A percentile compares a stretch with the other conserved stretches of the same genome.
Evolutionary conservation across 148 eudicot species (phyloP).

Genomic region (Amaranthus cruentus): DNA sequence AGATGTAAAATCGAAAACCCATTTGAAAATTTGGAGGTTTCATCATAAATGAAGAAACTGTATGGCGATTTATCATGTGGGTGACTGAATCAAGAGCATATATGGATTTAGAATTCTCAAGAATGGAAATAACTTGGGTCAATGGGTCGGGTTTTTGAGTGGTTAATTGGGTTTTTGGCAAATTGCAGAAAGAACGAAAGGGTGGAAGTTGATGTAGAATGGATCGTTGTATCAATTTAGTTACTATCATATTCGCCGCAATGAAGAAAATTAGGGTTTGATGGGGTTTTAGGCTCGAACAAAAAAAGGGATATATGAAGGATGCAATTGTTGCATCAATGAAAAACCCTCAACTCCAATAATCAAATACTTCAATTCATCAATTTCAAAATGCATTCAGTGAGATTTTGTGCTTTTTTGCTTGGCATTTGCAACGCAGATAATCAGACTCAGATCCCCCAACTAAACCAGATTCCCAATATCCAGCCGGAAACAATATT

Average conservation of each 20-base stretch:
- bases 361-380: no score
- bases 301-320: background rate
- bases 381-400: no score
- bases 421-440: no score
- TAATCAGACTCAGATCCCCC: no score
- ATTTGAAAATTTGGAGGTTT: conserved; percentile 27
- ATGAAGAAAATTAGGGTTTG: background rate
- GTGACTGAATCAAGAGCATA: conserved; percentile 38
- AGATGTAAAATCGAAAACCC: conserved; percentile 67
- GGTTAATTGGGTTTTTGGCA: background rate
- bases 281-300: background rate
- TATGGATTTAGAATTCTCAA: conserved; percentile 30
- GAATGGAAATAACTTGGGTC: conserved; percentile 30
- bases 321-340: background rate
- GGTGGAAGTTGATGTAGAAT: conserved; percentile 2
- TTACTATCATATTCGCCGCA: conserved; percentile 15
- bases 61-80: conserved; percentile 23
- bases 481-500: no score
- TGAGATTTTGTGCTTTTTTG: no score
- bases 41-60: conserved; percentile 36
- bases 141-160: conserved; percentile 19
- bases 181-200: background rate
- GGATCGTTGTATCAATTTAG: conserved; percentile 17
- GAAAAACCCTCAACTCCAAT: no score
- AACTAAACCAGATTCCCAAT: no score